Base-by-base conservation (phyloP, 176 grass and related monocot species). In the Cenchrus fungigraminus region DNA sequence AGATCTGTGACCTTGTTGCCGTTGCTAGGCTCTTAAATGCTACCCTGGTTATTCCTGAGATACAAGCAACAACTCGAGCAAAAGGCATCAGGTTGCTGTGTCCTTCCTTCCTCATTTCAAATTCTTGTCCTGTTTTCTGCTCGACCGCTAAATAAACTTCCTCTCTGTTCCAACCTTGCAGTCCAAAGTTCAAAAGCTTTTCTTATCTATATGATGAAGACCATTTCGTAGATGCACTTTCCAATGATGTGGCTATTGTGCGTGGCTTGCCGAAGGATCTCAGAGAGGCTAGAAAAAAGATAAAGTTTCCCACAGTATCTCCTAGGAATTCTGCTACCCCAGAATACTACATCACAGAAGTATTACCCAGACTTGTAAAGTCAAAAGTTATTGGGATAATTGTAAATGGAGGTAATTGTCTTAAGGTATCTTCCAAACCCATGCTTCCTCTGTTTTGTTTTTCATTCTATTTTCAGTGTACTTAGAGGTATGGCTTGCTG, bases 1-100 rank as follows among this genome's bases (percentile, higher is more conserved):
- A 99, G 97, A 96, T 99, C 73, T 99, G 93, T 86, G 97, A 99
- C 89, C 88, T 99, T 91, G 97, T 95, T 72, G 90, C n/a, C n/a
- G n/a, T 99, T 88, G 73, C 97, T 88, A 96, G 91, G 84, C 90
- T 99, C 60, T 89, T 99, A 89, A 99, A 99, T 96, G 91, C 97
- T 12, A 99, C 97, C 50, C 84, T 99, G 68, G 91, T 99, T 83
- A 91, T 99, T 86, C 97, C 97, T 79, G 97, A 99, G 78, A 93
- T 99, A 71, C 93, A 99, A 92, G 91, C 91, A 62, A 96, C 91
- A 51, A 87, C 93, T 82, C 90, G 90, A 65, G 92, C 97, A 76
- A 99, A 91, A 96, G 94, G 94, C 74, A 96, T 99, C 79, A 99
- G 94, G 97, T 99, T 14, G 53, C 29, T 45, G 8, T 71, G 49